phyloP scores from a whole-genome alignment of 495 filamentous ascomycete genomes.

The Penicillium cataractarum region DNA sequence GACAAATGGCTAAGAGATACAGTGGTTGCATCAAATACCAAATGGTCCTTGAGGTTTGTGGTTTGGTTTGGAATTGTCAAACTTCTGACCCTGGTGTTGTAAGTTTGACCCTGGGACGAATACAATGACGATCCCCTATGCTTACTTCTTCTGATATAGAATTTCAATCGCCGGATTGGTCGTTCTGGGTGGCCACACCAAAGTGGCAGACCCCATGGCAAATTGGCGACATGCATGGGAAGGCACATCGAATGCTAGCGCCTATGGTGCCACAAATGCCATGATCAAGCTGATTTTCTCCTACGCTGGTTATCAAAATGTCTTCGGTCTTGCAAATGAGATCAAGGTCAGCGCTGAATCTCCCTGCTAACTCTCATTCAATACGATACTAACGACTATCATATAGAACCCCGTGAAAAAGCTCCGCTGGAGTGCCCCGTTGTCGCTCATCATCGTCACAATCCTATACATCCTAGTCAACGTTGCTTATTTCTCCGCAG shows the following conservation, averaged over 20 bases:
- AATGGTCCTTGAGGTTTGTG: conserved; percentile 55
- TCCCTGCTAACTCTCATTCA: neutral
- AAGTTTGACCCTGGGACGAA: conserved; percentile 4
- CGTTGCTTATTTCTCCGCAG: conserved; percentile 63
- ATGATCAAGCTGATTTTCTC: conserved; percentile 66
- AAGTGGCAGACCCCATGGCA: conserved; percentile 55
- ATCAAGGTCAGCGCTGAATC: conserved; percentile 47
- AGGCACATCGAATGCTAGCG: conserved; percentile 50
- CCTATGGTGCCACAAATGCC: conserved; percentile 61
- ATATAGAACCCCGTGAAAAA: conserved; percentile 60
- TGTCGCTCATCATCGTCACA: conserved; percentile 54
- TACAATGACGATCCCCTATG: neutral
- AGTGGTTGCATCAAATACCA: conserved; percentile 58
- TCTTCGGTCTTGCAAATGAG: conserved; percentile 69
- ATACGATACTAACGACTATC: neutral
- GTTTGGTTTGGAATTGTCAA: conserved; percentile 60
- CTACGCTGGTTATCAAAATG: conserved; percentile 63
- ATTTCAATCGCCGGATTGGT: conserved; percentile 63
- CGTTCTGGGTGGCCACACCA: conserved; percentile 60
- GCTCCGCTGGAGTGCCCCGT: conserved; percentile 52
- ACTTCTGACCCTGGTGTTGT: conserved; percentile 58
- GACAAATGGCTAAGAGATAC: conserved; percentile 3
- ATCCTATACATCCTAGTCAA: conserved; percentile 64
- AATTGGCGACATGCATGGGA: conserved; percentile 64
- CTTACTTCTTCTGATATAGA: conserved; percentile 13